A percentile compares a stretch with the other conserved stretches of the same genome.
phyloP scores from a whole-genome alignment of 2,329 filamentous ascomycete genomes.

The Teratosphaeria destructans region DNA sequence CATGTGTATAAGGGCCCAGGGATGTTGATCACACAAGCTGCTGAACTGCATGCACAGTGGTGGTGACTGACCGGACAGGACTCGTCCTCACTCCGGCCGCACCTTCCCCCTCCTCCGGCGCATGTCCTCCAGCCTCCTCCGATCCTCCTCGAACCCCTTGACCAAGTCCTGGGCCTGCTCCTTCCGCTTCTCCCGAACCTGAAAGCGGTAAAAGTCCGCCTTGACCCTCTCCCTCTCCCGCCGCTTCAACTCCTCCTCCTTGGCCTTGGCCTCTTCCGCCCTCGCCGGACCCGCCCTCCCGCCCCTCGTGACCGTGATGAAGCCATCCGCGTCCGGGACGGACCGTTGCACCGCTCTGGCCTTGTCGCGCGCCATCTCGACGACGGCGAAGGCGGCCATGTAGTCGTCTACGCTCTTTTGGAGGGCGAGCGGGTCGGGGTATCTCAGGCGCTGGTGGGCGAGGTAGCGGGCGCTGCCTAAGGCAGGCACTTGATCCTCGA shows the following conservation, averaged over 20 bases:
- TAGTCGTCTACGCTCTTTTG: conserved; percentile 71
- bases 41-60: no score
- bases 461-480: conserved; percentile 47
- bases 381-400: conserved; percentile 65
- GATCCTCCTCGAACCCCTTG: conserved; percentile 66
- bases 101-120: conserved; percentile 56
- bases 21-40: no score
- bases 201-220: conserved; percentile 75
- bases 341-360: conserved; percentile 55
- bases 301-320: conserved; percentile 79
- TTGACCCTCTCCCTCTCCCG: conserved; percentile 51
- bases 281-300: conserved; percentile 63
- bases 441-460: conserved; percentile 59
- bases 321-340: conserved; percentile 88
- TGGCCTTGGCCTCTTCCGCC: conserved; percentile 56
- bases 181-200: conserved; percentile 70
- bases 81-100: conserved; percentile 28
- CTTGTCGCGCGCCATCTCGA: conserved; percentile 55
- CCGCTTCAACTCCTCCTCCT: conserved; percentile 52
- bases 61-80: no score
- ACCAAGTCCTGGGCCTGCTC: conserved; percentile 59
- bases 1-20: not conserved
- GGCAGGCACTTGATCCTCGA: conserved; percentile 45
- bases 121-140: conserved; percentile 60
- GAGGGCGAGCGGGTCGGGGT: conserved; percentile 57